A percentile compares a stretch with the other conserved stretches of the same genome.
Evolutionary conservation across 140 eudicot genomes (phyloP).

Genomic region (Flaveria floridana): DNA sequence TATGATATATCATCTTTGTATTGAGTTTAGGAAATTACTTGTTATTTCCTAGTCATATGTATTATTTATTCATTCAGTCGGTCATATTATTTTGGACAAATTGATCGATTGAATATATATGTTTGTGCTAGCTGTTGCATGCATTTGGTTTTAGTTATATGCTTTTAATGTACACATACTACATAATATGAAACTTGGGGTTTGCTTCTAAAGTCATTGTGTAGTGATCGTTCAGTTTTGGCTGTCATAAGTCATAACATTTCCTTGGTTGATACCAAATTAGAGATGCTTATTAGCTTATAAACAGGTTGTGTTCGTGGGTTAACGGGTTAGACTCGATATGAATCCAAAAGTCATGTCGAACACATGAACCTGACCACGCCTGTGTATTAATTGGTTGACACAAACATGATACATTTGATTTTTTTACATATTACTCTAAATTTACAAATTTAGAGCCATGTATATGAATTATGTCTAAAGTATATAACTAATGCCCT

Average conservation of each 20-base stretch:
- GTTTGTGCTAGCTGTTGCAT: constrained; percentile 20
- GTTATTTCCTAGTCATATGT: constrained; percentile 37
- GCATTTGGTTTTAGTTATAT: constrained; percentile 7
- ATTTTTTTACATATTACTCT: too few species aligned
- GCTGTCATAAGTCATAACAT: too few species aligned
- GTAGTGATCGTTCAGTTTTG: too few species aligned
- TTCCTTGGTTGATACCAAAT: too few species aligned
- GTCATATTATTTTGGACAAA: constrained; percentile 32
- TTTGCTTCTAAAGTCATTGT: background rate
- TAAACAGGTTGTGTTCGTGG: too few species aligned
- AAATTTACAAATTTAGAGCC: too few species aligned
- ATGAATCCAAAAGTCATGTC: too few species aligned
- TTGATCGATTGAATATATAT: background rate
- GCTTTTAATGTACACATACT: background rate
- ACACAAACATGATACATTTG: background rate
- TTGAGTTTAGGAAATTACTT: constrained; percentile 32
- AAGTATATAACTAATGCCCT: too few species aligned
- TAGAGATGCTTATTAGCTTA: too few species aligned
- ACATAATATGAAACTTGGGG: background rate
- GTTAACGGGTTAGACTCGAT: background rate
- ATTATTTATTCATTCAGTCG: constrained; percentile 28
- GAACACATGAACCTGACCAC: background rate
- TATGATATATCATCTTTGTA: constrained; percentile 3
- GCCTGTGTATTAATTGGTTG: too few species aligned
- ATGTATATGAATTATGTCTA: too few species aligned